phyloP scores from a whole-genome alignment of 352 stramenopile species.

The Globisporangium canariense region DNA sequence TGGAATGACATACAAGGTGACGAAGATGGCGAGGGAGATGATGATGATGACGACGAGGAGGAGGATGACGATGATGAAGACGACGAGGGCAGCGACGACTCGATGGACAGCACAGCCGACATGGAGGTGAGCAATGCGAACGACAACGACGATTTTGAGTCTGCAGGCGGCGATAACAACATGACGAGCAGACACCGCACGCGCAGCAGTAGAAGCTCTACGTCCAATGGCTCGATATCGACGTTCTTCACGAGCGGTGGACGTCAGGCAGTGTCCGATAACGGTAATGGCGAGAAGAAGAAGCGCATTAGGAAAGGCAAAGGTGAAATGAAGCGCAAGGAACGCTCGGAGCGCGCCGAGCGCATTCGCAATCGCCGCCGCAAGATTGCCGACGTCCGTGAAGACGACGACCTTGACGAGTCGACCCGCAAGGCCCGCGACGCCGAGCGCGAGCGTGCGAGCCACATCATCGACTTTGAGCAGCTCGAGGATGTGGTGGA shows the following conservation, averaged over 20 bases:
- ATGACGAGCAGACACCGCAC: background rate
- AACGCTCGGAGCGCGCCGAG: slow-evolving; percentile 17
- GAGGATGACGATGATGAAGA: slow-evolving; percentile 24
- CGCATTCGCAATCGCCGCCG: slow-evolving; percentile 44
- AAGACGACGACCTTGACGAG: slow-evolving; percentile 67
- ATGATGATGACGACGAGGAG: slow-evolving; percentile 17
- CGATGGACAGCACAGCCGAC: slow-evolving; percentile 16
- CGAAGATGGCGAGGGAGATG: slow-evolving; percentile 5
- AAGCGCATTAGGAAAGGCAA: slow-evolving; percentile 14
- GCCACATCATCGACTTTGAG: slow-evolving; percentile 32
- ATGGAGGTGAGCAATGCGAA: slow-evolving; percentile 18
- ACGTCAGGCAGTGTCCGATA: background rate
- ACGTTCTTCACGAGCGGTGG: slow-evolving; percentile 8
- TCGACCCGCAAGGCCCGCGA: slow-evolving; percentile 57
- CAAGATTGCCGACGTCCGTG: slow-evolving; percentile 60
- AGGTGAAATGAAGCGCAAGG: slow-evolving; percentile 24
- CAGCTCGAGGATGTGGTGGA: slow-evolving; percentile 31
- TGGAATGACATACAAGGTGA: slow-evolving; percentile 8
- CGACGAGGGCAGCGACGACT: slow-evolving; percentile 20
- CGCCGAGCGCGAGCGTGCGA: slow-evolving; percentile 52
- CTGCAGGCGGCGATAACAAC: background rate
- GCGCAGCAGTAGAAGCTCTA: background rate
- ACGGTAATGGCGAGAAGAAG: slow-evolving; percentile 15
- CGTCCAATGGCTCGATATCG: background rate
- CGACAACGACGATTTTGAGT: slow-evolving; percentile 11